Base-by-base conservation (phyloP, 73 alveolate genomes). In the Tetrahymena malaccensis region DNA sequence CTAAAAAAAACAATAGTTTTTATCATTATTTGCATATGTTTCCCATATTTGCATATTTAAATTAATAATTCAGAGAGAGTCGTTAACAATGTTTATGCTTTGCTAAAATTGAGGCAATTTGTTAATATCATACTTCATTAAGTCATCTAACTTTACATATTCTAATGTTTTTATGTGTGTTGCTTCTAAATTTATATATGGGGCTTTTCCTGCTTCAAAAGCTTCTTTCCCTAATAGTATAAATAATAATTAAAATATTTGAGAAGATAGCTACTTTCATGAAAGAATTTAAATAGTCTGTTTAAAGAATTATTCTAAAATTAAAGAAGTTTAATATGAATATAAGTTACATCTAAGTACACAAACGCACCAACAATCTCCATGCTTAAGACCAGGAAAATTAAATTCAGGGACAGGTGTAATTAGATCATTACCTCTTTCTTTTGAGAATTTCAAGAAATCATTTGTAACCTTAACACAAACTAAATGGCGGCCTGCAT, bases 311-410 rank as follows among this genome's bases (percentile, higher is more conserved):
- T 40, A 6, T 40, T 35, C 43, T 35, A 35, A 10, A 40, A 4
- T 40, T 40, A 40, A 40, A 7, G 44, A 40, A 40, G 44, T 40
- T 40, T 40, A 8, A 7, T 40, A 40, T 40, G 44, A 27, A 70
- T 11, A 11, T 1, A 22, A 70, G 4, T 70, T 70, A 70, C 94
- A 85, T 85, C 94, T 38, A 21, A 85, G 56, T 0, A 43, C 94
- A 34, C 94, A 85, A n/a, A 85, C 17, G 27, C 94, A 85, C 94
- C 94, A 85, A 40, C 84, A 85, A 9, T 85, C 94, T 25, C 94
- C 94, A 85, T 38, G 94, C 38, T 85, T 85, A 4, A 85, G 22
- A 1, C 94, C 94, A 43, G 94, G 94, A 13, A 85, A 85, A 85
- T 43, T 43, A 43, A 8, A 85, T 38, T 85, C 56, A 19, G 70